A percentile compares a stretch with the other conserved stretches of the same genome.
Conservation (phyloP, 177 flowering plant genomes). For the Vitis hybrid region DNA sequence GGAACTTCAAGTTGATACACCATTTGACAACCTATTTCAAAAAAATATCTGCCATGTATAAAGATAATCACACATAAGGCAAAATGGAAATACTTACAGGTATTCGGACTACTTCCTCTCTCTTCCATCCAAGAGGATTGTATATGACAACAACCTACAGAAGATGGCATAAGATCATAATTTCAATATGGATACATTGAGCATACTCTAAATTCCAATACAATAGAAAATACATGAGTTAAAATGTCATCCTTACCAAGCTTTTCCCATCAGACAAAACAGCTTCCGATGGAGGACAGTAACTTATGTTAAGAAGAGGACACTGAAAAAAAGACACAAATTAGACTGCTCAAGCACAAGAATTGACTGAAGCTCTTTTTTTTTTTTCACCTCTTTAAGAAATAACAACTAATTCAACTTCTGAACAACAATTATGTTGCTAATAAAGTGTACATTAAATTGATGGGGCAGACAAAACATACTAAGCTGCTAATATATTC, state of each 20-base stretch:
- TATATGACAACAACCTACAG: constrained; percentile 68
- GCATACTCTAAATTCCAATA: neutral
- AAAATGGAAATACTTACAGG: constrained; percentile 55
- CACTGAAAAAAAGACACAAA: constrained; percentile 47
- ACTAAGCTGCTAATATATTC: too few relatives aligned
- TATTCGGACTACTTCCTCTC: constrained; percentile 73
- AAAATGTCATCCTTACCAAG: constrained; percentile 46
- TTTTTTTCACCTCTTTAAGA: too few relatives aligned
- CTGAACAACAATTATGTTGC: too few relatives aligned
- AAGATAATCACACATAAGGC: neutral
- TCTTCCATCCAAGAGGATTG: constrained; percentile 87
- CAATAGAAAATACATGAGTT: constrained; percentile 1
- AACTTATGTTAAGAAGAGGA: constrained; percentile 86
- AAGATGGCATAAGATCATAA: constrained; percentile 1
- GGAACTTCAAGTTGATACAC: too few relatives aligned
- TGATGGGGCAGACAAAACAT: too few relatives aligned
- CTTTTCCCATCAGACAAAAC: constrained; percentile 52
- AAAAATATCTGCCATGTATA: neutral
- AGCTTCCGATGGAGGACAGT: constrained; percentile 84
- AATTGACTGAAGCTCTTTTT: neutral
- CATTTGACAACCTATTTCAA: too few relatives aligned
- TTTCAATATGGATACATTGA: neutral
- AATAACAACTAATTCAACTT: too few relatives aligned
- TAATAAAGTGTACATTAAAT: too few relatives aligned
- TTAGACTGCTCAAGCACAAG: neutral